Evolutionary conservation across 257 asterid species (phyloP).

Genomic region (Eustoma russellianum): DNA sequence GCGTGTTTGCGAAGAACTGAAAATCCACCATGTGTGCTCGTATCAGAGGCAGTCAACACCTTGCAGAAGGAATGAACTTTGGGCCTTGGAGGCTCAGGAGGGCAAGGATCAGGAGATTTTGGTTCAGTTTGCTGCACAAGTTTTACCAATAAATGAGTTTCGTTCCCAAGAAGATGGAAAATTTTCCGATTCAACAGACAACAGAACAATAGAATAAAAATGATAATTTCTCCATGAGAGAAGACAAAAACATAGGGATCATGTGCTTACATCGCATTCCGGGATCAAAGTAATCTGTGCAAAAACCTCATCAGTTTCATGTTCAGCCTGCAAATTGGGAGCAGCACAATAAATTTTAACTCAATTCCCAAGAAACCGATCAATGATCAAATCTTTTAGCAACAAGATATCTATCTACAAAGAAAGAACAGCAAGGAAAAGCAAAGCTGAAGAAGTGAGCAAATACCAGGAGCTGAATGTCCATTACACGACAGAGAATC

Average conservation of each 20-base stretch:
- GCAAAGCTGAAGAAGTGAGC: background rate
- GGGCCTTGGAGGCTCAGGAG: slow-evolving; percentile 49
- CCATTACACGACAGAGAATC: slow-evolving; percentile 64
- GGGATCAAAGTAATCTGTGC: slow-evolving; percentile 88
- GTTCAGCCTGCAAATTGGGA: slow-evolving; percentile 54
- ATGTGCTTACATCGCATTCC: slow-evolving; percentile 51
- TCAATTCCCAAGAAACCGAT: background rate
- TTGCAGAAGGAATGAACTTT: slow-evolving; percentile 74
- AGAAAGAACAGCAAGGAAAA: background rate
- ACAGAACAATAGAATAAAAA: background rate
- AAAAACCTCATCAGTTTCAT: slow-evolving; percentile 81
- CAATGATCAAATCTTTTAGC: slow-evolving; percentile 4
- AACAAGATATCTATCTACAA: background rate
- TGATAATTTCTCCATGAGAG: background rate
- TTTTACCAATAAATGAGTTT: slow-evolving; percentile 8
- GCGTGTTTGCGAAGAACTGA: slow-evolving; percentile 89
- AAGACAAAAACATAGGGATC: slow-evolving; percentile 2
- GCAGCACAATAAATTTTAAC: background rate
- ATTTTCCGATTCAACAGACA: background rate
- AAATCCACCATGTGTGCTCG: slow-evolving; percentile 90
- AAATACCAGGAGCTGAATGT: slow-evolving; percentile 66
- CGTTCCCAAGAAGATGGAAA: background rate
- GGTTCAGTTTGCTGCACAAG: slow-evolving; percentile 56
- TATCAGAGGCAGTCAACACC: slow-evolving; percentile 85
- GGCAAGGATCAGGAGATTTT: slow-evolving; percentile 30